Percentiles rank a stretch among this genome's conserved stretches.
These are phyloP conservation scores for Trichoderma endophyticum DNA, from an alignment of 2,329 filamentous ascomycete species.

Conservation along the genomic window DNA sequence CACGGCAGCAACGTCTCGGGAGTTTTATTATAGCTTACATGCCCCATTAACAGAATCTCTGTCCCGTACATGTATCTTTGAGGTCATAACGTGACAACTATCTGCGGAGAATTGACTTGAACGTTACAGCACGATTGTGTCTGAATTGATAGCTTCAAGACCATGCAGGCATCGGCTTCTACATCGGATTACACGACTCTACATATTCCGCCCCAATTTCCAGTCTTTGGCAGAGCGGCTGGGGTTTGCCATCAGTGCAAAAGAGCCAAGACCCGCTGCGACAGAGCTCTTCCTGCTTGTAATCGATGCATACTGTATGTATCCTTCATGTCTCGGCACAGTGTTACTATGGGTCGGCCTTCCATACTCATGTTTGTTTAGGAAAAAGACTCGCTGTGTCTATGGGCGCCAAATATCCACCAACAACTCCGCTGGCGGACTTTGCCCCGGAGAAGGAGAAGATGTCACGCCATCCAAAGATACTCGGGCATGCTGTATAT, in stretches of 20 bases:
- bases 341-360: neutral
- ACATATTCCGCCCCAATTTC: neutral
- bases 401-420: neutral
- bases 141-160: neutral
- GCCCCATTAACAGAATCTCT: neutral
- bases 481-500: neutral
- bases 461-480: neutral
- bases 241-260: constrained; percentile 3
- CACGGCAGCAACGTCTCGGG: neutral
- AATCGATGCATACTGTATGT: neutral
- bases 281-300: neutral
- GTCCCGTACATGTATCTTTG: neutral
- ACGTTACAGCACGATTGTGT: neutral
- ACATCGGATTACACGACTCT: neutral
- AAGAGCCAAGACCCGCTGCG: constrained; percentile 9
- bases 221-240: constrained; percentile 7
- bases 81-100: neutral
- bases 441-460: neutral
- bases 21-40: neutral
- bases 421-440: neutral
- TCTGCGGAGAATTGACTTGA: neutral
- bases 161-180: neutral
- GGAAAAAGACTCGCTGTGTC: neutral
- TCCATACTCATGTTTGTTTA: neutral
- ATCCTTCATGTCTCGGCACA: neutral